phyloP scores from a whole-genome alignment of 352 stramenopile genomes.

The Phytophthora pini region DNA sequence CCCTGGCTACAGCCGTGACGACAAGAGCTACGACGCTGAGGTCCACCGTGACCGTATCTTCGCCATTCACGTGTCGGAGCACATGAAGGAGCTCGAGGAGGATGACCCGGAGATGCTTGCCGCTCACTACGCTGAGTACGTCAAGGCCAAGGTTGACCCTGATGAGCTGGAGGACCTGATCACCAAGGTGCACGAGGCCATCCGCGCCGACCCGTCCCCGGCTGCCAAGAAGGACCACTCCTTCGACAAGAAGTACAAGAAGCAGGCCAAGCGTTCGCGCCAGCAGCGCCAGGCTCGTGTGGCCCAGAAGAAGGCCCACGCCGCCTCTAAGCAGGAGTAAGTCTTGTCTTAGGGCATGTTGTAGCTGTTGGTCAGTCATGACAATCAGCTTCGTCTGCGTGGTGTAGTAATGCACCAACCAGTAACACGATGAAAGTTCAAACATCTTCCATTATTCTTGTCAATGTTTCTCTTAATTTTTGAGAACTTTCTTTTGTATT shows the following conservation, averaged over 20 bases:
- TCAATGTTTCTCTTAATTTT: not conserved
- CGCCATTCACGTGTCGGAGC: constrained; percentile 97
- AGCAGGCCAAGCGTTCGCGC: constrained; percentile 92
- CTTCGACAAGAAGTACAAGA: constrained; percentile 96
- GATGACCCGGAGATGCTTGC: constrained; percentile 99
- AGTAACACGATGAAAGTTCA: constrained; percentile 51
- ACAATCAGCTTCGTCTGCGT: constrained; percentile 10
- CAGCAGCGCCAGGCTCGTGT: constrained; percentile 96
- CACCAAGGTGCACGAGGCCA: constrained; percentile 96
- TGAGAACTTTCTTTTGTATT: too few species aligned
- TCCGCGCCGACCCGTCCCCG: constrained; percentile 96
- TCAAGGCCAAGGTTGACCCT: constrained; percentile 91
- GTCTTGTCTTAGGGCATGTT: constrained; percentile 15
- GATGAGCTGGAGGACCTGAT: constrained; percentile 94
- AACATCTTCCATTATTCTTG: constrained; percentile 28
- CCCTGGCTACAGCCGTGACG: constrained; percentile 98
- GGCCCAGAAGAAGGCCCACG: constrained; percentile 97
- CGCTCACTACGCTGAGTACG: constrained; percentile 96
- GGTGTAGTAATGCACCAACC: constrained; percentile 16
- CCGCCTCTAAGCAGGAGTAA: constrained; percentile 58
- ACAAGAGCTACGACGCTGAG: constrained; percentile 99
- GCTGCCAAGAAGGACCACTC: constrained; percentile 92
- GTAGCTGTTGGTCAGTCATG: not conserved
- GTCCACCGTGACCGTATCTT: constrained; percentile 99
- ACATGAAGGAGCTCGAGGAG: constrained; percentile 99